Conservation (phyloP, 805 yeast species). For the Saturnispora hagleri region DNA sequence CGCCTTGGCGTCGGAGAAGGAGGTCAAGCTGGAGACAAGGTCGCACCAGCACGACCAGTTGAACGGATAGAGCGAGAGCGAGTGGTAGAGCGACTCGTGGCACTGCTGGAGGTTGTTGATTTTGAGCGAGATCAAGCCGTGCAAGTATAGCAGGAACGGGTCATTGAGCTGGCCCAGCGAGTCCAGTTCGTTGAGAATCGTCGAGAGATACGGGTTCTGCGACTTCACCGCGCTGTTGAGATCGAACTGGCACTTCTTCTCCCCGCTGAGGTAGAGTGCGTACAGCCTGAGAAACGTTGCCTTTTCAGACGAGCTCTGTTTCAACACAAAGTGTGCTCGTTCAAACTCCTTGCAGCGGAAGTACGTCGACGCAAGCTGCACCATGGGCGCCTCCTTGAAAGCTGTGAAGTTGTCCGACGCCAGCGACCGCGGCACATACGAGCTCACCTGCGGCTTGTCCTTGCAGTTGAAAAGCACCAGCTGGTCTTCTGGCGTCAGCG, state of each 20-base stretch:
- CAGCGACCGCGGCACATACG: neutral
- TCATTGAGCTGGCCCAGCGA: constrained; percentile 26
- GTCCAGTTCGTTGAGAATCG: constrained; percentile 37
- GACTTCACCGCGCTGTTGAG: constrained; percentile 38
- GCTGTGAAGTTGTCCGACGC: neutral
- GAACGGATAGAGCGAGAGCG: constrained; percentile 62
- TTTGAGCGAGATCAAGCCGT: constrained; percentile 58
- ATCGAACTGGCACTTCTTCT: constrained; percentile 62
- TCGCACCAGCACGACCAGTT: constrained; percentile 96
- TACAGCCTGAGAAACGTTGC: constrained; percentile 59
- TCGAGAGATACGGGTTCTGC: constrained; percentile 23
- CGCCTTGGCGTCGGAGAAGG: constrained; percentile 49
- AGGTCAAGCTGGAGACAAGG: constrained; percentile 49
- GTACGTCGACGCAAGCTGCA: constrained; percentile 52
- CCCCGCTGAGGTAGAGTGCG: constrained; percentile 66
- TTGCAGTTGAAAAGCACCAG: constrained; percentile 8
- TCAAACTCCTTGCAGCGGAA: constrained; percentile 82
- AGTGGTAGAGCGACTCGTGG: constrained; percentile 46
- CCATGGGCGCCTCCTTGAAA: neutral
- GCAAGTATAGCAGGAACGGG: constrained; percentile 62
- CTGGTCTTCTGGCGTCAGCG: constrained; percentile 8
- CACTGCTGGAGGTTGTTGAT: constrained; percentile 57
- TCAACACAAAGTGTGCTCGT: constrained; percentile 55
- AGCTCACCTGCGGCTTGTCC: neutral
- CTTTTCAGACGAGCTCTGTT: constrained; percentile 40